Conservation (phyloP, 148 eudicot genomes). For the Rhododendron mucronatum region DNA sequence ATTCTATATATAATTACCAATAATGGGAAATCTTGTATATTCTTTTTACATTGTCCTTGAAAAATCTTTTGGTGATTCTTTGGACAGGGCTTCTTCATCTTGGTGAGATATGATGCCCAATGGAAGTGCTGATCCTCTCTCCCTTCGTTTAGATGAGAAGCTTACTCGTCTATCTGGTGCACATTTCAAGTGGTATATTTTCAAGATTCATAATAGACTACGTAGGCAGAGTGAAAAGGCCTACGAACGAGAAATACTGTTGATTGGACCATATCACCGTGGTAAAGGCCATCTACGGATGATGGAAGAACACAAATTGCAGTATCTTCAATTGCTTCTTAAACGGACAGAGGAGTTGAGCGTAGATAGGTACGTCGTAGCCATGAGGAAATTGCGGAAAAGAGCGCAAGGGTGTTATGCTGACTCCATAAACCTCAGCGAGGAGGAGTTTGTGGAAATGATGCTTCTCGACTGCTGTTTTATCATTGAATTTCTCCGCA, state of each 20-base stretch:
- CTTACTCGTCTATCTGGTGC: background rate
- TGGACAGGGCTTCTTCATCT: background rate
- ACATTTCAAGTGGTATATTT: constrained; percentile 6
- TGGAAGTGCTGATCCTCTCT: background rate
- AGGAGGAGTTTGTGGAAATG: constrained; percentile 25
- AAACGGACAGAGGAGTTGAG: background rate
- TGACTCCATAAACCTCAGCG: background rate
- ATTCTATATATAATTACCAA: too few species aligned
- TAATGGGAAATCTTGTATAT: too few species aligned
- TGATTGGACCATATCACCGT: constrained; percentile 30
- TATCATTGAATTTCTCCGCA: constrained; percentile 18
- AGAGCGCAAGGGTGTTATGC: constrained; percentile 16
- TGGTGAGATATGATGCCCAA: background rate
- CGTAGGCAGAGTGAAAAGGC: constrained; percentile 13
- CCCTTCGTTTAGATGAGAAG: background rate
- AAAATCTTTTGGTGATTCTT: background rate
- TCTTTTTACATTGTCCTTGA: too few species aligned
- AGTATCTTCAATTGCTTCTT: constrained; percentile 10
- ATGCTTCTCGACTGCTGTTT: constrained; percentile 25
- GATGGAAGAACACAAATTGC: constrained; percentile 25
- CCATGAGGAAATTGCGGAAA: constrained; percentile 5
- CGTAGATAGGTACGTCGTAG: background rate
- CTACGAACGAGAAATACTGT: constrained; percentile 16
- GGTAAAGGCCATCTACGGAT: constrained; percentile 1
- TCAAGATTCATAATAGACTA: constrained; percentile 4